Evolutionary conservation across 495 filamentous ascomycete genomes (phyloP).

Genomic region (Viridothelium virens): DNA sequence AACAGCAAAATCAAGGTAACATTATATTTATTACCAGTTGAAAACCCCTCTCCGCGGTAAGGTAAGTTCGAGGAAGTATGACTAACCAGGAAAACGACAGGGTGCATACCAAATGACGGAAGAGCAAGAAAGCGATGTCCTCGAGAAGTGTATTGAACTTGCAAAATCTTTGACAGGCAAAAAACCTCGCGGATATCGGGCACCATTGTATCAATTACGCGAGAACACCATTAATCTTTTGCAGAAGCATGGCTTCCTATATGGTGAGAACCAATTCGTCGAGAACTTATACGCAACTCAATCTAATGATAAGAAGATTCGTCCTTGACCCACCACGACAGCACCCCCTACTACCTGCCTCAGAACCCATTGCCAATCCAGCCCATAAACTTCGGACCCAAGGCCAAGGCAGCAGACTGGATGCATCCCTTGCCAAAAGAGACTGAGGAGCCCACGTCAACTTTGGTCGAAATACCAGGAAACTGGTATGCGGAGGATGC

Average conservation of each 20-base stretch:
- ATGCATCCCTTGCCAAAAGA: conserved; percentile 45
- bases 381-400: conserved; percentile 44
- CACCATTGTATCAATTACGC: conserved; percentile 51
- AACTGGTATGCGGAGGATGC: conserved; percentile 54
- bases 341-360: conserved; percentile 47
- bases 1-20: no score
- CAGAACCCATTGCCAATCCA: conserved; percentile 38
- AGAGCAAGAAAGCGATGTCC: conserved; percentile 51
- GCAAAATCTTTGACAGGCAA: conserved; percentile 44
- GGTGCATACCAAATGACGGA: conserved; percentile 49
- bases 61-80: neutral
- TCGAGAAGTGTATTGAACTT: conserved; percentile 47
- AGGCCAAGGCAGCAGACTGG: conserved; percentile 43
- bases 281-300: neutral
- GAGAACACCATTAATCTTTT: conserved; percentile 49
- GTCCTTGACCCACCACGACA: conserved; percentile 50
- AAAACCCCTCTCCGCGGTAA: neutral
- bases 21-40: no score
- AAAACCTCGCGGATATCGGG: conserved; percentile 49
- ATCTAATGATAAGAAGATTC: conserved; percentile 32
- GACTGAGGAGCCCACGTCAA: conserved; percentile 21
- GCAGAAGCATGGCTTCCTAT: conserved; percentile 50
- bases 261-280: conserved; percentile 20
- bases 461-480: conserved; percentile 46
- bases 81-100: conserved; percentile 13